Conservation (phyloP, 2,329 filamentous ascomycete genomes). For the Tolypocladium ovalisporum region DNA sequence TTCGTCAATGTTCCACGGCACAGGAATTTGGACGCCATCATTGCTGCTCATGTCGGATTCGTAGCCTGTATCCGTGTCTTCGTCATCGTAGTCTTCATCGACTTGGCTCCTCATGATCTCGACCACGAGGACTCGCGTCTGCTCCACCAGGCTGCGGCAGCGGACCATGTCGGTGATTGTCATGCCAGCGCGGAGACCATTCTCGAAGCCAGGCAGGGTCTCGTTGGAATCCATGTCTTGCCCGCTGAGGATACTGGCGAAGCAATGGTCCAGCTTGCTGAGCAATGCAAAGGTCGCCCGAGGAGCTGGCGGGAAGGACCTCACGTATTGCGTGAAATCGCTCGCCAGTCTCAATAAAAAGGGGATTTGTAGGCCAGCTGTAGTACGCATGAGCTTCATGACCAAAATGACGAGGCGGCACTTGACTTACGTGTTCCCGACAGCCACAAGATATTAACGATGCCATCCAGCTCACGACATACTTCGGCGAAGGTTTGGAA, state of each 20-base stretch:
- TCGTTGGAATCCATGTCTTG: constrained; percentile 55
- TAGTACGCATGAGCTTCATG: not conserved
- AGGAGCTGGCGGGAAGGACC: constrained; percentile 53
- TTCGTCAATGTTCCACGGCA: constrained; percentile 29
- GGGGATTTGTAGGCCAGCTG: constrained; percentile 70
- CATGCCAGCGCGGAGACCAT: constrained; percentile 51
- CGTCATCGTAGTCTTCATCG: constrained; percentile 27
- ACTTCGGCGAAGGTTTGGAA: constrained; percentile 57
- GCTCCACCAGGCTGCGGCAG: constrained; percentile 70
- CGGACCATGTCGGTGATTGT: constrained; percentile 78
- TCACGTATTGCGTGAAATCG: constrained; percentile 60
- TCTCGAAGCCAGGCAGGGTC: constrained; percentile 59
- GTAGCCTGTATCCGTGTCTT: constrained; percentile 24
- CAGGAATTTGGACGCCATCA: constrained; percentile 5
- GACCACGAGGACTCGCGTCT: constrained; percentile 59
- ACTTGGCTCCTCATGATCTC: constrained; percentile 47
- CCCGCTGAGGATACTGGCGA: constrained; percentile 63
- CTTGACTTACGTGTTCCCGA: constrained; percentile 65
- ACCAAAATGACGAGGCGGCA: not conserved
- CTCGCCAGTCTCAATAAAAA: constrained; percentile 72
- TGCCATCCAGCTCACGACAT: constrained; percentile 59
- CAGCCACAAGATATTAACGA: constrained; percentile 77
- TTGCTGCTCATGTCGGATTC: constrained; percentile 20
- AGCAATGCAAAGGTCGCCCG: constrained; percentile 60
- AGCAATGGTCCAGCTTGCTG: constrained; percentile 72